Percentiles rank a stretch among this genome's conserved stretches.
phyloP scores from a whole-genome alignment of 331 rosid genomes.

The Cydonia oblonga region DNA sequence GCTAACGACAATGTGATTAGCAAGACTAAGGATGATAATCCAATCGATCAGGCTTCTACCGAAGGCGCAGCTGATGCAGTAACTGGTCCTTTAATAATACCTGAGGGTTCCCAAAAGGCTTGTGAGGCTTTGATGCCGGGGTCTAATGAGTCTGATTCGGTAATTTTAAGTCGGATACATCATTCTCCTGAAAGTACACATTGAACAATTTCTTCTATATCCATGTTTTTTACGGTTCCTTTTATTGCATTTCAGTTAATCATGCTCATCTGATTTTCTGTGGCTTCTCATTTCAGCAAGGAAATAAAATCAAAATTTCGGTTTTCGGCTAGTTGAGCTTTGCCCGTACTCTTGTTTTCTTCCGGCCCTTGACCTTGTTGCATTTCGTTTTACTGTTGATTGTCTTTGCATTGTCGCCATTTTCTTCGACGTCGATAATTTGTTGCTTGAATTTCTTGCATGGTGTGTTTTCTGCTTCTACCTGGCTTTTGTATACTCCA shows the following conservation, averaged over 20 bases:
- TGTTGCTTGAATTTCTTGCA: background rate
- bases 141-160: conserved; percentile 91
- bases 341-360: background rate
- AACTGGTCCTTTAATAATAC: conserved; percentile 42
- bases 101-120: conserved; percentile 58
- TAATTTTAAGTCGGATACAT: conserved; percentile 98
- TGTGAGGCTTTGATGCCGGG: conserved; percentile 80
- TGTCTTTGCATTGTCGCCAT: background rate
- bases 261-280: conserved; percentile 15
- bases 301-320: conserved; percentile 20
- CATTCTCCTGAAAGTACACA: conserved; percentile 99
- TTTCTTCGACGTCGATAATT: background rate
- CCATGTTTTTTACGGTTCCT: conserved; percentile 13
- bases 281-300: conserved; percentile 16
- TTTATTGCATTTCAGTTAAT: conserved; percentile 45
- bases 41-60: conserved; percentile 15
- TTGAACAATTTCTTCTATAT: conserved; percentile 81
- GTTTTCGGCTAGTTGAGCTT: background rate
- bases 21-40: background rate
- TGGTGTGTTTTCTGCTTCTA: background rate
- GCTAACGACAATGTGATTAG: background rate
- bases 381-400: background rate
- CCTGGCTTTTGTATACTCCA: background rate
- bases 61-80: conserved; percentile 37
- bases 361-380: background rate